Evolutionary conservation across 306 rosid genomes (phyloP), one percentile per base, ranked within the genome.

Genomic region (Prunus persica): DNA sequence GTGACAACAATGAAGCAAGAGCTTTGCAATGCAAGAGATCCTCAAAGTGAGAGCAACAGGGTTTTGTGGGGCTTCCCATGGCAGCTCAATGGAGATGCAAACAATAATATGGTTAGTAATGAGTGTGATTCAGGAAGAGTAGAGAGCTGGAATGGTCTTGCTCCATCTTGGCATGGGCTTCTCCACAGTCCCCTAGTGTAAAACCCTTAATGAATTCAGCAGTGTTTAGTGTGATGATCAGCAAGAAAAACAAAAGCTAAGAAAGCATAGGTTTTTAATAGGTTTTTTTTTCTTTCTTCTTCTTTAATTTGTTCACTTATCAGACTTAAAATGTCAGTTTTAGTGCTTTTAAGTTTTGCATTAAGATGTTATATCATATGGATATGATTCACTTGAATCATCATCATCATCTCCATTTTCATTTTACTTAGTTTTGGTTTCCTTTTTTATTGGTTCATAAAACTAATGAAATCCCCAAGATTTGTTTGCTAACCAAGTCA

Each of bases 1-100:
- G 94, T 88, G 25, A 86, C 96, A 30, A 92, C 97, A 20, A 84
- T 87, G 89, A 95, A 95, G 89, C 97, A 95, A 84, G 97, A 95
- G 62, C 30, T 79, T 18, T 54, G 88, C 78, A 84, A 82, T 82
- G 88, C 64, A 0, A 78, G 82, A 70, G 88, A 81, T 13, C 52
- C 7, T 6, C 46, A 49, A 46, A 54, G 50, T 64, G 58, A 71
- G 72, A 71, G 28, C 76, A 72, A 80, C 82, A 92, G 63, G 82
- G 87, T 87, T 8, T 82, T 91, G 85, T 95, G 91, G 92, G 99
- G 97, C 25, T 85, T 87, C 54, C 99, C 97, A 11, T 90, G 97
- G 97, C 97, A 92, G 73, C 50, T 83, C 47, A 91, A 79, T 73
- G 87, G 87, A 5, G 92, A 92, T 43, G 67, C 54, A 25, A 84